Base-by-base conservation (phyloP, 2,329 filamentous ascomycete genomes). In the Magnaporthiopsis rhizophila region DNA sequence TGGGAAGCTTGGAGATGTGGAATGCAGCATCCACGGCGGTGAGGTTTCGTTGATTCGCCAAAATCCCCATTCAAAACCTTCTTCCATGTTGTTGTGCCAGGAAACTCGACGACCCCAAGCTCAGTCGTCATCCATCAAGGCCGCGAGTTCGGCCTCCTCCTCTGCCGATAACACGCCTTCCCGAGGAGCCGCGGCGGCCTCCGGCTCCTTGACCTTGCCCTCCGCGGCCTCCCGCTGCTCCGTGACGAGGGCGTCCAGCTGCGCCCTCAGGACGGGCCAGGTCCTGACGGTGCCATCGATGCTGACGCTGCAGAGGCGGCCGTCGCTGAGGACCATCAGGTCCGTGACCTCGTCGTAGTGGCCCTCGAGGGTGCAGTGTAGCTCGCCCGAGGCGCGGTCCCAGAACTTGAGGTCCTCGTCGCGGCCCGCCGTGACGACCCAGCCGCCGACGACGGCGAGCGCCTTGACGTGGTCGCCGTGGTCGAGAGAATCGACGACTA, bases 301-400 rank as follows among this genome's bases (percentile, higher is more conserved):
- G 68, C 91, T 87, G 64, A 95, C 90, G 73, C 92, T 97, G 67
- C 91, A 86, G 13, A 96, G 78, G 30, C 77, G 76, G 65, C 80
- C 78, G 66, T 80, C 79, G 26, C 78, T 79, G 34, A 92, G 74
- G 62, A 96, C 73, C 1, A 89, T 80, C 58, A 98, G 76, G 50
- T 89, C 91, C 0, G 92, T 97, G 18, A 99, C 89, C 75, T 98
- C 95, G 72, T 99, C 92, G 72, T 86, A 98, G 77, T 99, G 95
- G 0, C 95, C 95, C 53, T 86, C 83, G 66, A 94, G 87, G 9
- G 84, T 83, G 74, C 90, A 90, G 72, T 89, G 84, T 38, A 96
- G 79, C 73, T 89, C 86, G 9, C 91, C 91, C 11, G 86, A 88
- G 66, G 86, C 73, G 60, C 83, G 78, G 74, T 97, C 89, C 94